Conservation (phyloP, 169 alveolate genomes). For the Babesia bovis region DNA sequence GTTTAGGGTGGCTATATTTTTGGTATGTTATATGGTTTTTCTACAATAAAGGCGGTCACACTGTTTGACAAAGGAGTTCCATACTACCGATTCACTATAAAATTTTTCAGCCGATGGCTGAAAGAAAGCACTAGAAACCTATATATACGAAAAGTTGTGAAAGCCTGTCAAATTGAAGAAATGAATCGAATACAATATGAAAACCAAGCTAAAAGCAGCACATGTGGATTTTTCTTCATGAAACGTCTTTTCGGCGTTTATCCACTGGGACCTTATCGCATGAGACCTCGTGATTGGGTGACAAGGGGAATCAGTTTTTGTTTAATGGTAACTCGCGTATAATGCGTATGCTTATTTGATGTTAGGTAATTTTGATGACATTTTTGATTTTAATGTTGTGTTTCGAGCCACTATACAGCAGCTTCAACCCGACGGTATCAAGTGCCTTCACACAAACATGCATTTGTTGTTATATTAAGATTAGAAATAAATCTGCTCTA, state of each 20-base stretch:
- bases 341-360: neutral
- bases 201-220: neutral
- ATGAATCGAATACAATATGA: neutral
- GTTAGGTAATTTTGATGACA: neutral
- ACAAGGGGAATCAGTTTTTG: neutral
- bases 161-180: neutral
- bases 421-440: neutral
- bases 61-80: conserved; percentile 23
- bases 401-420: neutral
- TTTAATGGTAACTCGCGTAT: neutral
- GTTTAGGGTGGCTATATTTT: conserved; percentile 21
- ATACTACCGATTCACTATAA: conserved; percentile 1
- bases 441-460: conserved; percentile 7
- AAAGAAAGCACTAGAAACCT: neutral
- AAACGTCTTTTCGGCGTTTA: conserved; percentile 13
- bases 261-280: conserved; percentile 30
- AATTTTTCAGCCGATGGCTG: conserved; percentile 10
- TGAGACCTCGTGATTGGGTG: conserved; percentile 8
- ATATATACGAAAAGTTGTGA: neutral
- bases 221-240: neutral
- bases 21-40: conserved; percentile 14
- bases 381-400: neutral
- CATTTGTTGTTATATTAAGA: conserved; percentile 12
- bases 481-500: neutral
- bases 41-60: conserved; percentile 17